A percentile compares a stretch with the other conserved stretches of the same genome.
These are phyloP conservation scores for Solanum chiquidenum DNA, from an alignment of 257 asterid genomes.

Conservation along the genomic window DNA sequence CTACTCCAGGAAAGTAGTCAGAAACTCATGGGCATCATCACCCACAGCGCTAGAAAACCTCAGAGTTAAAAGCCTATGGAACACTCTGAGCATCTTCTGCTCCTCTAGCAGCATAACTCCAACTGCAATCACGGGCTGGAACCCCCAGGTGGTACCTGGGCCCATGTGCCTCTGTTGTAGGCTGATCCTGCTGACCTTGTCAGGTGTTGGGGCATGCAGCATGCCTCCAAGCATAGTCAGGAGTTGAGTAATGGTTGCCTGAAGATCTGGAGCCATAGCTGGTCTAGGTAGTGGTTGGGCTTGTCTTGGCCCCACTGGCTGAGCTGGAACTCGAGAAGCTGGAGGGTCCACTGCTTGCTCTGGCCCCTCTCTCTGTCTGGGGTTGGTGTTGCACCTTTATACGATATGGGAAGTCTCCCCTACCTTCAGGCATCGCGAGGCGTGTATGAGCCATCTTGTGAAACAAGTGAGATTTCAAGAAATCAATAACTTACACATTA, in stretches of 20 bases:
- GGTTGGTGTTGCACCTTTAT: not conserved
- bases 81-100: not conserved
- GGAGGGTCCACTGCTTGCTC: no score
- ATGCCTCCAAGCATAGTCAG: not conserved
- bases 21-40: not conserved
- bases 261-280: no score
- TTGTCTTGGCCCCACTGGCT: not conserved
- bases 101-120: not conserved
- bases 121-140: fast-evolving
- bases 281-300: not conserved
- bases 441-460: no score
- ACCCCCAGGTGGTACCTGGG: not conserved
- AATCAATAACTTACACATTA: no score
- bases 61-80: no score
- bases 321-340: no score
- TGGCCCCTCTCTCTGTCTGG: no score
- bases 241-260: not conserved
- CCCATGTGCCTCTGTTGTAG: fast-evolving
- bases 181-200: not conserved
- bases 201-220: not conserved
- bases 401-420: not conserved
- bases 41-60: not conserved
- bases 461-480: no score
- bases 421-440: not conserved
- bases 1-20: fast-evolving